These are phyloP conservation scores for Dioscorea zingiberensis DNA, from an alignment of 106 monocot species.

Conservation along the genomic window DNA sequence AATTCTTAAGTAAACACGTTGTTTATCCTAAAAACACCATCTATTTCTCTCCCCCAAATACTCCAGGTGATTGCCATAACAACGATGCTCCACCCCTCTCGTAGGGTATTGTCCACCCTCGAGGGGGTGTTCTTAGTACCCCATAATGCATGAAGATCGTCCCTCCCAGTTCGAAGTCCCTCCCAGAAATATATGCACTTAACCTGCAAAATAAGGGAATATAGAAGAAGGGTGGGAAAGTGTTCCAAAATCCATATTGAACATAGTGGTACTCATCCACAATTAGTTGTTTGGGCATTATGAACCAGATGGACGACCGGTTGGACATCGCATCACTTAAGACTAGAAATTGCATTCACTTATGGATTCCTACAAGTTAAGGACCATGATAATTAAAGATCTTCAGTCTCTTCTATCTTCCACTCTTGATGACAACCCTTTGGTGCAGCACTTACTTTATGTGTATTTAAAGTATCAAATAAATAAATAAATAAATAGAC, in stretches of 20 bases:
- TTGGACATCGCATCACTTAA: constrained; percentile 22
- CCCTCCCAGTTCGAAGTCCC: too few relatives aligned
- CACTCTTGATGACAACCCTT: constrained; percentile 55
- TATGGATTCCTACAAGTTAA: constrained; percentile 56
- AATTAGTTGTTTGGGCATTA: constrained; percentile 58
- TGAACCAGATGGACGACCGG: constrained; percentile 32
- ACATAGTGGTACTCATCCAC: constrained; percentile 52
- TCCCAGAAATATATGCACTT: too few relatives aligned
- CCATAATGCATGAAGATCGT: too few relatives aligned
- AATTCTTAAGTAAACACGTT: too few relatives aligned
- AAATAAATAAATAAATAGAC: too few relatives aligned
- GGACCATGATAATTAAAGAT: constrained; percentile 56
- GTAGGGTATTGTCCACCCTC: too few relatives aligned
- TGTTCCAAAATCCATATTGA: constrained; percentile 60
- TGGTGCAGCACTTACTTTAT: constrained; percentile 62
- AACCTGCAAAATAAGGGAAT: constrained; percentile 25
- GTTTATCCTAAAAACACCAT: too few relatives aligned
- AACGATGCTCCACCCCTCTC: too few relatives aligned
- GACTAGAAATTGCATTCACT: constrained; percentile 43
- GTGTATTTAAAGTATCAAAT: constrained; percentile 45
- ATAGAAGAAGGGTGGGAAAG: constrained; percentile 52
- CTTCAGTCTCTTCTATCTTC: constrained; percentile 26
- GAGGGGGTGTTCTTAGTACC: too few relatives aligned
- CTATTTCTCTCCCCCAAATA: too few relatives aligned
- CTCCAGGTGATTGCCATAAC: too few relatives aligned